phyloP scores from a whole-genome alignment of 495 filamentous ascomycete genomes.

The Xeromyces bisporus region DNA sequence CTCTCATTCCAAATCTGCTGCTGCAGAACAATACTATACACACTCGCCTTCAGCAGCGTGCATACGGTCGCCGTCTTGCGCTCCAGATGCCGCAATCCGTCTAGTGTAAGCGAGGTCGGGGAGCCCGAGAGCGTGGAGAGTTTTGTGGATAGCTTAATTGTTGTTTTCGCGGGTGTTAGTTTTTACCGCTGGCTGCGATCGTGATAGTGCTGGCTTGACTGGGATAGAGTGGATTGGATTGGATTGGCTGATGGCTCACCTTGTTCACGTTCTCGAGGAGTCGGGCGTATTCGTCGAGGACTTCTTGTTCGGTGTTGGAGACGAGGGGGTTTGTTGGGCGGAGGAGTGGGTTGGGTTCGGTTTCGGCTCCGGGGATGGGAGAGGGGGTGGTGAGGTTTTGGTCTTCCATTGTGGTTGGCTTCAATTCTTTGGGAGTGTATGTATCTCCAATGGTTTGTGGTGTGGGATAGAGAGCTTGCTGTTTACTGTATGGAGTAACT shows the following conservation, averaged over 20 bases:
- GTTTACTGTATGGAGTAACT: no score
- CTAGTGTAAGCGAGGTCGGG: conserved; percentile 26
- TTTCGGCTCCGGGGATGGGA: conserved; percentile 4
- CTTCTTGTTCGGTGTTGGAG: conserved; percentile 76
- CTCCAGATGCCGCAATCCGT: conserved; percentile 75
- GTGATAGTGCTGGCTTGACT: background rate
- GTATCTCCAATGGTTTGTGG: no score
- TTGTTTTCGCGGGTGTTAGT: background rate
- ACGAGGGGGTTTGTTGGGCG: conserved; percentile 21
- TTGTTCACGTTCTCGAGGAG: conserved; percentile 83
- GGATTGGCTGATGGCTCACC: no score
- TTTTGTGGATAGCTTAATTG: conserved; percentile 20
- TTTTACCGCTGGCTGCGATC: no score
- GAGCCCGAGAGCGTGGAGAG: conserved; percentile 19
- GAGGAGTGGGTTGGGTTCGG: conserved; percentile 27
- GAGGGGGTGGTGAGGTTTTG: conserved; percentile 7
- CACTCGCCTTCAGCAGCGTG: conserved; percentile 90
- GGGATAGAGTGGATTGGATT: no score
- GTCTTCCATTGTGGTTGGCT: no score
- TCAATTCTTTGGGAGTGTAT: no score
- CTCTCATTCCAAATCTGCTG: conserved; percentile 69
- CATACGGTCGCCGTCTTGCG: conserved; percentile 88
- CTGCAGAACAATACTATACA: conserved; percentile 95
- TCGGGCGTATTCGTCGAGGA: conserved; percentile 81
- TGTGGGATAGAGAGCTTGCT: no score